phyloP scores from a whole-genome alignment of 2,329 filamentous ascomycete genomes.

The Aspergillus sp. region DNA sequence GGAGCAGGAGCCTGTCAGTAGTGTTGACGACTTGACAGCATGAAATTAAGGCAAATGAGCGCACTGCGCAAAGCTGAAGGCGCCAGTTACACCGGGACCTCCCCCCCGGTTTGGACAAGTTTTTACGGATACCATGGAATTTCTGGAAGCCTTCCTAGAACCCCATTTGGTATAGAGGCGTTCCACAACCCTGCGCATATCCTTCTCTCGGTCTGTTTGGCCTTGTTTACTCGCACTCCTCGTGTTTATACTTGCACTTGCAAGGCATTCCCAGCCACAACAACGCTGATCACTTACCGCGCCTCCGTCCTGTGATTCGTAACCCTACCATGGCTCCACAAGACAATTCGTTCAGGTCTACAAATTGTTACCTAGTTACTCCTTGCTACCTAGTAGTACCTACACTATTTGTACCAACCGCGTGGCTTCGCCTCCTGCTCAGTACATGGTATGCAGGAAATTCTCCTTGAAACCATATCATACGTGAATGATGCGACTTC shows the following conservation, averaged over 20 bases:
- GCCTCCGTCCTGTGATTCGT: neutral
- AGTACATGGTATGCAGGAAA: neutral
- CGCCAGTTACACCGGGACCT: neutral
- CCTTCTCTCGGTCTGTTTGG: neutral
- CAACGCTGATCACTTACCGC: neutral
- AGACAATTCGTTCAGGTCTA: neutral
- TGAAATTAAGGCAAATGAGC: neutral
- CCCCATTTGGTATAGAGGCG: neutral
- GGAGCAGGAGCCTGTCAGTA: neutral
- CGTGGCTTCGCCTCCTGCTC: neutral
- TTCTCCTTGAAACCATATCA: neutral
- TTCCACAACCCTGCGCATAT: neutral
- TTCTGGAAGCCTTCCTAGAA: conserved; percentile 3
- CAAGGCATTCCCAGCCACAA: neutral
- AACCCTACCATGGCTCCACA: neutral
- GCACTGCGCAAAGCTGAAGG: neutral
- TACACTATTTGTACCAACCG: neutral
- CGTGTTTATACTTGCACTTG: neutral
- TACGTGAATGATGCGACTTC: neutral
- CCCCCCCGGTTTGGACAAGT: neutral
- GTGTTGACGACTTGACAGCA: neutral
- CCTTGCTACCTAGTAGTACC: neutral
- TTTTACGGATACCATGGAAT: neutral
- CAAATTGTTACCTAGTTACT: neutral
- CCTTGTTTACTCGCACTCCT: neutral